Base-by-base conservation (phyloP, 352 stramenopile species). In the Globisporangium barbulae region DNA sequence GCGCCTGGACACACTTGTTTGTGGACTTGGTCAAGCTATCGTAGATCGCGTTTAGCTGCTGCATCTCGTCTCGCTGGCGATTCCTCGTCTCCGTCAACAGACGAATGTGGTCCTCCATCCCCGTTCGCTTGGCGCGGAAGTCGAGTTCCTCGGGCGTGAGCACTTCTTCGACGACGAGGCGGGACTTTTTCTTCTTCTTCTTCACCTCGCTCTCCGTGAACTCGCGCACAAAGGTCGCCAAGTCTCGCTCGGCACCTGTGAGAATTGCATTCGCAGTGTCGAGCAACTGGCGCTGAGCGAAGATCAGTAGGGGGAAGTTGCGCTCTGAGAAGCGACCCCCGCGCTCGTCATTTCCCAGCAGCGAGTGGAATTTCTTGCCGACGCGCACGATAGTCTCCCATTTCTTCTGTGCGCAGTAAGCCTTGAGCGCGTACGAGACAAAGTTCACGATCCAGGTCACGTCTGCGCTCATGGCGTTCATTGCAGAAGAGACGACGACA, bases 111-210 rank as follows among this genome's bases (percentile, higher is more conserved):
- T 64, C 44, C 22, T 88, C 72, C 69, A 87, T 80, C 25, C 69
- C 60, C 8, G 69, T 52, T 64, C 76, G 76, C 39, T 61, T 75
- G 9, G 61, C 53, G 17, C 68, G 81, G 54, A 93, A 94, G 8
- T 71, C 63, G n/a, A 85, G 54, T 41, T 93, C 78, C 63, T 91
- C 83, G 0, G 76, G 72, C 0, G 81, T 85, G 9, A 89, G 52
- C 2, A 87, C 59, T 41, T 93, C 77, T 59, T 90, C 81, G 0
- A 93, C 79, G 1, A 94, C 83, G 0, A 94, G 68, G 1, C 82
- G 75, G 0, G 83, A 91, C 50, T 90, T 91, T 52, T 92, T 94
- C 68, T 94, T 94, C 52, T 94, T 94, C 64, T 88, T 89, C 61
- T 88, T 93, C 2, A 78, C 71, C 64, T 91, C 75, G 25, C 72